phyloP scores from a whole-genome alignment of 1,284 basidiomycete genomes.

The Phellopilus nigrolimitatus region DNA sequence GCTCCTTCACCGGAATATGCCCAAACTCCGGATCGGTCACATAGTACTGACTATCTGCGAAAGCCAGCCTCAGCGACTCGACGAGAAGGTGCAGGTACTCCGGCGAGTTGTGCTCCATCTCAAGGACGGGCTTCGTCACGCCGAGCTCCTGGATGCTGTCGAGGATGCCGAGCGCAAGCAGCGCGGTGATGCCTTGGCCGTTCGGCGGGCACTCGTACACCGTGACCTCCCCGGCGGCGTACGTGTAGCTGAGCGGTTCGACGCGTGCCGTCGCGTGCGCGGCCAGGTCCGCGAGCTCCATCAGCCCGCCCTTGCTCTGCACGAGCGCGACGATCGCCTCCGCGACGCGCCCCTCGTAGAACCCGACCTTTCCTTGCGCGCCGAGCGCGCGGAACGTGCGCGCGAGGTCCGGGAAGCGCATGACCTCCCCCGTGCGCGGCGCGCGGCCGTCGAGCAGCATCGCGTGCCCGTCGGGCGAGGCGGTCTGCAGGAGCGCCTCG shows the following conservation, averaged over 20 bases:
- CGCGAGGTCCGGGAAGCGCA: conserved; percentile 76
- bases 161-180: conserved; percentile 88
- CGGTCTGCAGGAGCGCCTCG: conserved; percentile 73
- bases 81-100: conserved; percentile 88
- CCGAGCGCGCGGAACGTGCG: conserved; percentile 79
- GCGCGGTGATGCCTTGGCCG: conserved; percentile 90
- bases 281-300: conserved; percentile 86
- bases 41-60: conserved; percentile 81
- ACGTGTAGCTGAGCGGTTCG: conserved; percentile 88
- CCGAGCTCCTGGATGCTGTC: conserved; percentile 80
- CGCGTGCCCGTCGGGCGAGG: conserved; percentile 77
- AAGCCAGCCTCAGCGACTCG: conserved; percentile 79
- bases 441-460: conserved; percentile 83
- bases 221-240: conserved; percentile 74
- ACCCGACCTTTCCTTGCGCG: conserved; percentile 81
- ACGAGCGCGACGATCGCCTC: conserved; percentile 86
- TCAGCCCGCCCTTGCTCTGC: conserved; percentile 82
- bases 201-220: conserved; percentile 94
- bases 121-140: conserved; percentile 63
- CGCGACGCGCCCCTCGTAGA: conserved; percentile 88
- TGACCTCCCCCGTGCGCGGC: conserved; percentile 74
- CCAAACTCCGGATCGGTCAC: conserved; percentile 81
- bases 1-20: conserved; percentile 69
- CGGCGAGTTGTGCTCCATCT: conserved; percentile 83
- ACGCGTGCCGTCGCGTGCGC: conserved; percentile 76